Percentiles rank a stretch among this genome's conserved stretches.
These are phyloP conservation scores for Exobasidium cylindrosporum DNA, from an alignment of 1,284 basidiomycete species.

Conservation along the genomic window DNA sequence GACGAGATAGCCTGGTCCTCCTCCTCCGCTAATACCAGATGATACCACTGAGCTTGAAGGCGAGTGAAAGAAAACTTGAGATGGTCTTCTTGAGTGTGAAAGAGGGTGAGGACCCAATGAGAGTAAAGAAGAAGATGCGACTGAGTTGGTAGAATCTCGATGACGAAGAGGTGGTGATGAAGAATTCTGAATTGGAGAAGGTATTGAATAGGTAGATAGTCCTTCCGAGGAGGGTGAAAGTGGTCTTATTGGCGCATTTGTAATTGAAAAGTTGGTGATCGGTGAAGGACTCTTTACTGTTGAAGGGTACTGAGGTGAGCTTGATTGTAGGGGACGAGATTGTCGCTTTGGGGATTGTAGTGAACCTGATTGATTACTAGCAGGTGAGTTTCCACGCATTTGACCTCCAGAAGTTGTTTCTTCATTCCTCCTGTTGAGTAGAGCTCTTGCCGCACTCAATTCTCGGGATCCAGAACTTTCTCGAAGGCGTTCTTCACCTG, in stretches of 20 bases:
- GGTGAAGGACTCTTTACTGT: neutral
- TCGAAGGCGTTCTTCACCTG: neutral
- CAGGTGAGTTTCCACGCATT: neutral
- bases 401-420: neutral
- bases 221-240: neutral
- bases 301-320: neutral
- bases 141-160: constrained; percentile 1
- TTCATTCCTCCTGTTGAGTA: neutral
- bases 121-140: constrained; percentile 6
- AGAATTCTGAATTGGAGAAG: constrained; percentile 1
- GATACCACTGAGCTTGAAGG: constrained; percentile 1
- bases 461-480: constrained; percentile 2
- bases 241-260: neutral
- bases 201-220: neutral
- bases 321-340: neutral
- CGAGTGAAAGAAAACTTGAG: constrained; percentile 6
- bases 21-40: neutral
- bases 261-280: neutral
- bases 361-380: neutral
- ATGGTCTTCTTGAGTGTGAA: constrained; percentile 5
- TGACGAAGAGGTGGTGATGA: neutral
- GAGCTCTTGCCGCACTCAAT: neutral
- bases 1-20: constrained; percentile 15
- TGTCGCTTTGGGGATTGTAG: neutral
- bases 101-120: constrained; percentile 1